A percentile compares a stretch with the other conserved stretches of the same genome.
These are phyloP conservation scores for Penicillium sp. DNA, from an alignment of 2,329 filamentous ascomycete genomes.

Conservation along the genomic window DNA sequence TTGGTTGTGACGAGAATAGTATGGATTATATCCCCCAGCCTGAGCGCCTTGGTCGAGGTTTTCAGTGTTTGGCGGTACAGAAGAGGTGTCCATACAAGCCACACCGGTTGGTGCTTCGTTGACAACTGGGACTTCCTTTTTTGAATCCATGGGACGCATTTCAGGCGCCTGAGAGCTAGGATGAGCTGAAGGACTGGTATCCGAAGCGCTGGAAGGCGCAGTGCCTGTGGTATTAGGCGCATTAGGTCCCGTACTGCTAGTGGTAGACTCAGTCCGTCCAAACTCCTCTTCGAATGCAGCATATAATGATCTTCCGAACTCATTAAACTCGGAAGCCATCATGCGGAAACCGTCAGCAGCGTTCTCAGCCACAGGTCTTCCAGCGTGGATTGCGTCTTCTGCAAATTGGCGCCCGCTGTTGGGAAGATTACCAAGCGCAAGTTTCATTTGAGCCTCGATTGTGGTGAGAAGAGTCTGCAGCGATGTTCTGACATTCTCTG, in stretches of 20 bases:
- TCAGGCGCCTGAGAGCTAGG: neutral
- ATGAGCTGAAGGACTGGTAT: neutral
- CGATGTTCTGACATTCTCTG: slow-evolving; percentile 40
- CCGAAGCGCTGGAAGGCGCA: neutral
- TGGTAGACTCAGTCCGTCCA: slow-evolving; percentile 21
- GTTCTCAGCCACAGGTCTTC: slow-evolving; percentile 41
- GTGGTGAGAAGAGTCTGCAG: slow-evolving; percentile 41
- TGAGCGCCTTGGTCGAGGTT: neutral
- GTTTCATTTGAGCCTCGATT: slow-evolving; percentile 43
- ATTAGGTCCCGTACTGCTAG: slow-evolving; percentile 10
- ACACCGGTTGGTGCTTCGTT: neutral
- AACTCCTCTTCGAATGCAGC: slow-evolving; percentile 43
- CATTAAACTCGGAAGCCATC: slow-evolving; percentile 47
- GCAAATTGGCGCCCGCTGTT: slow-evolving; percentile 39
- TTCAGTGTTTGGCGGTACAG: neutral
- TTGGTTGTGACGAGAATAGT: neutral
- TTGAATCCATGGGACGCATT: neutral
- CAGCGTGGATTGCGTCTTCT: slow-evolving; percentile 40
- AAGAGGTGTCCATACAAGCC: neutral
- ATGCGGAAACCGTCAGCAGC: slow-evolving; percentile 43
- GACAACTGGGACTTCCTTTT: neutral
- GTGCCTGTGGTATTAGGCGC: slow-evolving; percentile 4
- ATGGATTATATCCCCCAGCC: neutral
- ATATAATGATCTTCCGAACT: slow-evolving; percentile 44
- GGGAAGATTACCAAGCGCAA: slow-evolving; percentile 43